Base-by-base conservation (phyloP, 495 filamentous ascomycete species). In the Entonaema liquescens region DNA sequence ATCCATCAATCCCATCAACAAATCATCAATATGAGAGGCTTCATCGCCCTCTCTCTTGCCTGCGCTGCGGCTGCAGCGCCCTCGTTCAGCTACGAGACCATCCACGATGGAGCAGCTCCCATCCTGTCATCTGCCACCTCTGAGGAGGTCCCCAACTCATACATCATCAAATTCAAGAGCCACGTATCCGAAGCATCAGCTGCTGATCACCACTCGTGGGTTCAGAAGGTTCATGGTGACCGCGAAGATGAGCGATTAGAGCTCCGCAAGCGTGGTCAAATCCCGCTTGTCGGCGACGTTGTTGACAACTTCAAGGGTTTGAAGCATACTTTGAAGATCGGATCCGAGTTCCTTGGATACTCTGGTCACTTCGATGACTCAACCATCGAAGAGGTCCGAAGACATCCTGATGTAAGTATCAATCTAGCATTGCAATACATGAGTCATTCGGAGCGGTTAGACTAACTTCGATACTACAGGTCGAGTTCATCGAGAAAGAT, bases 131-230 rank as follows among this genome's bases (percentile, higher is more conserved):
- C 94, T 7, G 80, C 85, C 28, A 90, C 91, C 74, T 85, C 93
- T 28, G 82, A 92, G 70, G 82, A 83, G 62, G 87, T 99, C 35
- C 91, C 93, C 52, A 91, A 97, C 83, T 93, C 92, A 40, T 99
- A 98, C 80, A 97, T 99, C 81, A 83, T 99, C 82, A 93, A 97
- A 71, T 98, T 99, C 88, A 98, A 99, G 89, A 91, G 95, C 80
- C 93, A 98, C 78, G 91, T 99, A 60, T 83, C 84, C 65, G 80
- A 89, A 25, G 81, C 82, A 19, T 83, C 87, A 58, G 93, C 91
- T 12, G 79, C 86, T 25, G 86, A 85, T 72, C 96, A 99, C 78
- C 94, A 97, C 77, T 88, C 79, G 78, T 99, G 96, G 96, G 90
- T 99, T 75, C 89, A 97, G 84, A 87, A 92, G 82, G 86, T 97